phyloP scores from a whole-genome alignment of 495 filamentous ascomycete genomes.

The Lasiosphaeria miniovina region DNA sequence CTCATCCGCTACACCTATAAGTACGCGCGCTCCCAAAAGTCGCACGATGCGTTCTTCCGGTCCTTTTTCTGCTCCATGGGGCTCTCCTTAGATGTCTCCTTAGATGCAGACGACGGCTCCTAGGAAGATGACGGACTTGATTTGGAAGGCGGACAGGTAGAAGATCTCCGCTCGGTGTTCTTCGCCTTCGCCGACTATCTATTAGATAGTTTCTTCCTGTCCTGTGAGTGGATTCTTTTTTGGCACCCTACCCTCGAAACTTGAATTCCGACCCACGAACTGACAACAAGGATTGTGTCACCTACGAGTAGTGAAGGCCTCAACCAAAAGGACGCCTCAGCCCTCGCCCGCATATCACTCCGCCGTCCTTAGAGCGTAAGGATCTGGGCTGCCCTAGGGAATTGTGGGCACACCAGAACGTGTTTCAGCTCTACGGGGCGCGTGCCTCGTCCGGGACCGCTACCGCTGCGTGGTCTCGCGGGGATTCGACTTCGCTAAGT shows the following conservation, averaged over 20 bases:
- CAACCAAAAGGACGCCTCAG: conserved; percentile 22
- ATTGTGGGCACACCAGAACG: conserved; percentile 19
- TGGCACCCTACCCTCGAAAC: background rate
- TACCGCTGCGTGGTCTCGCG: conserved; percentile 27
- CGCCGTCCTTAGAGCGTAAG: conserved; percentile 17
- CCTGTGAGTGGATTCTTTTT: conserved; percentile 18
- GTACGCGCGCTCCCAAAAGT: conserved; percentile 23
- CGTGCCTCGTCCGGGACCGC: conserved; percentile 26
- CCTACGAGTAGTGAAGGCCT: conserved; percentile 21
- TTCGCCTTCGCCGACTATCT: conserved; percentile 26
- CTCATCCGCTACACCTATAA: conserved; percentile 28
- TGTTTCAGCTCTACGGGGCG: conserved; percentile 18
- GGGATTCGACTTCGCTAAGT: conserved; percentile 20
- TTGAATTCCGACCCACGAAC: background rate
- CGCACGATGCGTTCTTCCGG: conserved; percentile 20
- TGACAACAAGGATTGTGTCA: background rate
- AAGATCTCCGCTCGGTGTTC: conserved; percentile 15
- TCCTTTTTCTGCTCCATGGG: conserved; percentile 23
- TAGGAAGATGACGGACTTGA: conserved; percentile 18
- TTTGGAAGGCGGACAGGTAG: background rate
- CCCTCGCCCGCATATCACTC: conserved; percentile 22
- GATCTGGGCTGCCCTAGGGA: conserved; percentile 4
- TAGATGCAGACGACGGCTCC: background rate
- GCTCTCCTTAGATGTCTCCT: no score
- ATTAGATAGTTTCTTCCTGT: conserved; percentile 28